Conservation (phyloP, 2,329 filamentous ascomycete genomes). For the Epichloe sp. region DNA sequence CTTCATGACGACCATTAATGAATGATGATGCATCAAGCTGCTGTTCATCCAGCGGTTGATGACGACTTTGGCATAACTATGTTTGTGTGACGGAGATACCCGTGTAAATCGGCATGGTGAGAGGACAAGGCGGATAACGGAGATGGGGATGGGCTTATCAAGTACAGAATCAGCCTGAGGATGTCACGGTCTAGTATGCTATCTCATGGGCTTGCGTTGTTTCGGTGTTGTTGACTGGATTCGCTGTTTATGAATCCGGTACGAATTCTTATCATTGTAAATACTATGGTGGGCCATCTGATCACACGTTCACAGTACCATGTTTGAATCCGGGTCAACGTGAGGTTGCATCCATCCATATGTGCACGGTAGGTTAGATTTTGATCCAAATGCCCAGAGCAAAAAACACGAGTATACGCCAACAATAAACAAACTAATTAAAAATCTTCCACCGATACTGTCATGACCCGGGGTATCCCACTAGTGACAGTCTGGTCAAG, state of each 20-base stretch:
- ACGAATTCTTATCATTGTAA: background rate
- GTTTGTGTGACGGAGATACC: conserved; percentile 2
- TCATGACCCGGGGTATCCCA: background rate
- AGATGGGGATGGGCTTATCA: background rate
- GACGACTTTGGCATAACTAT: conserved; percentile 1
- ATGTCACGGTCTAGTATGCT: background rate
- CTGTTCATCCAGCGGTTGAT: background rate
- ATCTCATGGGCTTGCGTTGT: background rate
- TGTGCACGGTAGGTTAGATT: background rate
- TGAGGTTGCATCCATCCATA: background rate
- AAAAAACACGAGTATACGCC: background rate
- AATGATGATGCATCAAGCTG: background rate
- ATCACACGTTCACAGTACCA: background rate
- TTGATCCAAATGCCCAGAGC: too few relatives aligned
- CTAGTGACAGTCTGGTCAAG: background rate
- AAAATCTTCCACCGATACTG: background rate
- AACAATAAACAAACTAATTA: background rate
- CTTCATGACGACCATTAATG: background rate
- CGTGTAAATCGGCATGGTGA: background rate
- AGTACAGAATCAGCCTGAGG: background rate
- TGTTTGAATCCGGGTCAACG: background rate
- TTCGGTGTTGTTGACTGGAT: background rate
- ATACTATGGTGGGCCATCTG: background rate
- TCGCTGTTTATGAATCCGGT: background rate
- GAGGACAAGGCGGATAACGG: background rate